phyloP scores from a whole-genome alignment of 352 stramenopile genomes.

The Phytophthora hibernalis region DNA sequence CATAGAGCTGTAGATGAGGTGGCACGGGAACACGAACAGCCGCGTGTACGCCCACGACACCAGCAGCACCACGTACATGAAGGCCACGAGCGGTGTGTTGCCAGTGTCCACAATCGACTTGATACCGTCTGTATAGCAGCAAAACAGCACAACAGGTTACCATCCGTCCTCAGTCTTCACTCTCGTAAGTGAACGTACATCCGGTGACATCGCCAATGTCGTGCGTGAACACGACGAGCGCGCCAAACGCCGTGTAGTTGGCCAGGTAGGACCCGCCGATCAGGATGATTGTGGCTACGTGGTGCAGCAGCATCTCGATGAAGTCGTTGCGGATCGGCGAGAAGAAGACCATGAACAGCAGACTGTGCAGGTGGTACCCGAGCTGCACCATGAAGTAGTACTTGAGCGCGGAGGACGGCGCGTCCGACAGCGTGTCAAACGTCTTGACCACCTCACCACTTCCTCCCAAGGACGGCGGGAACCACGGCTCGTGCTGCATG shows the following conservation, averaged over 20 bases:
- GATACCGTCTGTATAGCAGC: conserved; percentile 54
- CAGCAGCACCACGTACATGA: conserved; percentile 46
- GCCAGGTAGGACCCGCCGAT: conserved; percentile 53
- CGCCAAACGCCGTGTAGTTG: conserved; percentile 55
- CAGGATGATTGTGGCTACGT: conserved; percentile 62
- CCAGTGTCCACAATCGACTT: conserved; percentile 70
- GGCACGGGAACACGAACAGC: conserved; percentile 51
- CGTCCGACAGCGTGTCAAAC: conserved; percentile 39
- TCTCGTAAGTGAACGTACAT: conserved; percentile 38
- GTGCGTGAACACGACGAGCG: conserved; percentile 60
- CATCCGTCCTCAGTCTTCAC: background rate
- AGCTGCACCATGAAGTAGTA: conserved; percentile 65
- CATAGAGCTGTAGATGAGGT: conserved; percentile 42
- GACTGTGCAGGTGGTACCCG: conserved; percentile 62
- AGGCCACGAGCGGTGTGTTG: conserved; percentile 35
- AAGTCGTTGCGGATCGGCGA: conserved; percentile 68
- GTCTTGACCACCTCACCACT: conserved; percentile 40
- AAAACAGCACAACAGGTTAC: conserved; percentile 21
- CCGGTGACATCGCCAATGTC: conserved; percentile 61
- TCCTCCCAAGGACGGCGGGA: conserved; percentile 48
- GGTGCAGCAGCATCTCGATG: conserved; percentile 66
- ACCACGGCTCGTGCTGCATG: conserved; percentile 56
- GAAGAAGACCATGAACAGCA: conserved; percentile 63
- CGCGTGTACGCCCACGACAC: conserved; percentile 53
- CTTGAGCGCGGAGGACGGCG: conserved; percentile 46